These are phyloP conservation scores for Simplicillium sp. DNA, from an alignment of 2,329 filamentous ascomycete species.

Conservation along the genomic window DNA sequence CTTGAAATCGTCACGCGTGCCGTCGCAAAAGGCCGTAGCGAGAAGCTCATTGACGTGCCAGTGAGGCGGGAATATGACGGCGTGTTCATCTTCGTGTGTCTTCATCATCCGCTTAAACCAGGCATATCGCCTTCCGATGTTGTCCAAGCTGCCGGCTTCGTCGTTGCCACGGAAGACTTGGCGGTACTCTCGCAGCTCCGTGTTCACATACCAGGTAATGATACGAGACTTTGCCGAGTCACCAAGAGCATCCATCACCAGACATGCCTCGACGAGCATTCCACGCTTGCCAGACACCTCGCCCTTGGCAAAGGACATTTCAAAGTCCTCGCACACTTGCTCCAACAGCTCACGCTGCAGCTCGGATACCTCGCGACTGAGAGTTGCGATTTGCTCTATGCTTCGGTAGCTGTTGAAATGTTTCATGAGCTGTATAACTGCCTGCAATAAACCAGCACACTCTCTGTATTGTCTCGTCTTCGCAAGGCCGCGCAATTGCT, in stretches of 20 bases:
- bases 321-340: conserved; percentile 98
- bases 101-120: conserved; percentile 97
- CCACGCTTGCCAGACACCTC: conserved; percentile 63
- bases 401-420: conserved; percentile 98
- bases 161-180: conserved; percentile 95
- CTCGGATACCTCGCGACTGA: conserved; percentile 88
- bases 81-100: conserved; percentile 89
- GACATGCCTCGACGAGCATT: conserved; percentile 75
- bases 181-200: conserved; percentile 87
- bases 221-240: conserved; percentile 75
- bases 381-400: conserved; percentile 92
- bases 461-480: conserved; percentile 87
- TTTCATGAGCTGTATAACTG: conserved; percentile 93
- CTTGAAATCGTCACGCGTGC: conserved; percentile 91
- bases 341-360: conserved; percentile 87
- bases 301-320: conserved; percentile 83
- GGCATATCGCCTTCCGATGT: conserved; percentile 87
- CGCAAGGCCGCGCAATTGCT: conserved; percentile 77
- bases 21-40: conserved; percentile 88
- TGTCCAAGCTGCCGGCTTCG: conserved; percentile 91
- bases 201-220: conserved; percentile 97
- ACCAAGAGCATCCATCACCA: conserved; percentile 90
- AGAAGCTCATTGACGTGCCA: conserved; percentile 90
- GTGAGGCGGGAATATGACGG: conserved; percentile 71
- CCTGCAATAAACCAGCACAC: conserved; percentile 86